Conservation (phyloP, 805 yeast species). For the Dipodascus geniculatus region DNA sequence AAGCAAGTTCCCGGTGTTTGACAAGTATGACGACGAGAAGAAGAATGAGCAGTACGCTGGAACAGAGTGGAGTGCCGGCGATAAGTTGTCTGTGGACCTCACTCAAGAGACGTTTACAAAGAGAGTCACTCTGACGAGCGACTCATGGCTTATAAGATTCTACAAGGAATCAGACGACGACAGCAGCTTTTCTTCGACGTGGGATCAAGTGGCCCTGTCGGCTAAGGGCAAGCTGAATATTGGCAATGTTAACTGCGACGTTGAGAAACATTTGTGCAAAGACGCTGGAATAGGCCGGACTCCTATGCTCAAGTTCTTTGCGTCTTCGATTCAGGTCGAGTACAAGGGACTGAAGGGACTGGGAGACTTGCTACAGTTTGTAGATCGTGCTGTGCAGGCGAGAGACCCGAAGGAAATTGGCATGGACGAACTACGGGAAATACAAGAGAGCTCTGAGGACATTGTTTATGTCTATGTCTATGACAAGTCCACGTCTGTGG, state of each 20-base stretch:
- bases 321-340: conserved; percentile 14
- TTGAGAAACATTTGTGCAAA: conserved; percentile 22
- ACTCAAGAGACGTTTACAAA: conserved; percentile 18
- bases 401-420: conserved; percentile 20
- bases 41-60: conserved; percentile 5
- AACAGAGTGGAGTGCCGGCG: conserved; percentile 1
- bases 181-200: conserved; percentile 25
- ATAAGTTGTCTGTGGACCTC: conserved; percentile 25
- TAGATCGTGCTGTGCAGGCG: conserved; percentile 21
- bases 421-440: conserved; percentile 14
- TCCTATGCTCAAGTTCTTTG: not conserved
- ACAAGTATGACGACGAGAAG: conserved; percentile 4
- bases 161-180: conserved; percentile 31
- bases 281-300: conserved; percentile 18
- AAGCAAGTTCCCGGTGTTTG: conserved; percentile 6
- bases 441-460: conserved; percentile 16
- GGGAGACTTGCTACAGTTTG: conserved; percentile 25
- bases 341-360: conserved; percentile 24
- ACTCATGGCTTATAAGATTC: conserved; percentile 24
- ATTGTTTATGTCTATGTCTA: conserved; percentile 28
- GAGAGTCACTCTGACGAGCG: conserved; percentile 18
- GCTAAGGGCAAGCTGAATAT: conserved; percentile 25
- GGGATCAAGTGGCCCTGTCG: conserved; percentile 26
- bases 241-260: conserved; percentile 31
- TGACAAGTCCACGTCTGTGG: conserved; percentile 27